Conservation (phyloP, 2,329 filamentous ascomycete genomes). For the Xylariomycetidae sp. region DNA sequence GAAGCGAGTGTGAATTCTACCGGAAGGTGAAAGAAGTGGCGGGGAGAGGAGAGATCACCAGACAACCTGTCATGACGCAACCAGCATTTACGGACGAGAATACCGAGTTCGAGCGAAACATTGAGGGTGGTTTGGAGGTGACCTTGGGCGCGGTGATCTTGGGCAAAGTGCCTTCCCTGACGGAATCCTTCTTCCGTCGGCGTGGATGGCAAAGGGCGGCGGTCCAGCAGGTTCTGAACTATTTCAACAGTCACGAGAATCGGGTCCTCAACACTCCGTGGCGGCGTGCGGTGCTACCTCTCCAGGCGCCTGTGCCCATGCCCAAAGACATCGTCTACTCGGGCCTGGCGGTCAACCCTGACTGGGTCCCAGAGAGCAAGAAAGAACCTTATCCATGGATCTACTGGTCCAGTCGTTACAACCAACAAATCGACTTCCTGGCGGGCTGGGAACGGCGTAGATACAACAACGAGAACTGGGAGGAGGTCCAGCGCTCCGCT, state of each 20-base stretch:
- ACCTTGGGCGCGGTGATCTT: too few species aligned
- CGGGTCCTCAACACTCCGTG: slow-evolving; percentile 28
- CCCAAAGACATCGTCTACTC: slow-evolving; percentile 19
- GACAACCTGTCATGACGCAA: too few species aligned
- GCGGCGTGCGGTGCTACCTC: slow-evolving; percentile 32
- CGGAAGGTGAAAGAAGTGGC: background rate
- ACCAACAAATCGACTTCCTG: slow-evolving; percentile 15
- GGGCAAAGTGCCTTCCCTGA: too few species aligned
- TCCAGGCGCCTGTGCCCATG: slow-evolving; percentile 16
- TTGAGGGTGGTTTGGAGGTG: too few species aligned
- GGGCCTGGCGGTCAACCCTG: slow-evolving; percentile 11
- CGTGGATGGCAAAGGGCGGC: slow-evolving; percentile 40
- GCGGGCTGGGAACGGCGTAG: slow-evolving; percentile 16
- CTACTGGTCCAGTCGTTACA: slow-evolving; percentile 23
- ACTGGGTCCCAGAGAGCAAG: slow-evolving; percentile 4
- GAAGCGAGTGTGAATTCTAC: slow-evolving; percentile 11
- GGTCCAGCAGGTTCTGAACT: slow-evolving; percentile 36
- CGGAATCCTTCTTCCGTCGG: slow-evolving; percentile 23
- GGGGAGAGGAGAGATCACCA: background rate
- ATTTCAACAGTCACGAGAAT: slow-evolving; percentile 33
- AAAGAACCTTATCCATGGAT: slow-evolving; percentile 27
- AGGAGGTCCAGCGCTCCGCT: slow-evolving; percentile 15
- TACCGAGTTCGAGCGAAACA: slow-evolving; percentile 12
- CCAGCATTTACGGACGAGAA: too few species aligned
- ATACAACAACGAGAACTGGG: slow-evolving; percentile 16